A percentile compares a stretch with the other conserved stretches of the same genome.
phyloP scores from a whole-genome alignment of 1,139 yeast genomes.

The Oligophagozyma castellii region DNA sequence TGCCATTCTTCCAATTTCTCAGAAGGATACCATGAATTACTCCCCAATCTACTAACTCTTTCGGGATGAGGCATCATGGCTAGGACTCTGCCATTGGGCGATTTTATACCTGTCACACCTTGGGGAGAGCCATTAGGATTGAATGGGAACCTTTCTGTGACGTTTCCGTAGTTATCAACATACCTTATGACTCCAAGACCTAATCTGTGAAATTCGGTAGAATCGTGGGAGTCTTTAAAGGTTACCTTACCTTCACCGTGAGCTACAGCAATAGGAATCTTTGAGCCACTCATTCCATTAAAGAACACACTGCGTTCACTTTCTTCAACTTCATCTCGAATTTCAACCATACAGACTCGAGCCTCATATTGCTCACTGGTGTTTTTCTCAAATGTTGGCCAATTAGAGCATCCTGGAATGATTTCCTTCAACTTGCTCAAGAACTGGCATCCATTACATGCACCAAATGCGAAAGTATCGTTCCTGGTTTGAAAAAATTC shows the following conservation, averaged over 20 bases:
- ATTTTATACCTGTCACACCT: conserved; percentile 86
- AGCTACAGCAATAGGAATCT: conserved; percentile 92
- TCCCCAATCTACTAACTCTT: conserved; percentile 75
- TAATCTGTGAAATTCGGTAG: conserved; percentile 36
- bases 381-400: conserved; percentile 96
- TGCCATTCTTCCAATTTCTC: conserved; percentile 51
- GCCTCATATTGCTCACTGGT: conserved; percentile 93
- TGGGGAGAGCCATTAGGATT: conserved; percentile 94
- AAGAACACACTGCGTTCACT: conserved; percentile 56
- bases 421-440: conserved; percentile 74
- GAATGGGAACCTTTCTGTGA: conserved; percentile 74
- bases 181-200: conserved; percentile 56
- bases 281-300: conserved; percentile 82
- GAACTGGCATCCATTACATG: conserved; percentile 98
- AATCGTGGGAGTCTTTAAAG: conserved; percentile 34
- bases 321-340: conserved; percentile 38
- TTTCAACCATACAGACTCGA: conserved; percentile 82
- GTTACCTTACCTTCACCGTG: conserved; percentile 97
- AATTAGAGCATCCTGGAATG: conserved; percentile 88
- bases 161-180: conserved; percentile 81
- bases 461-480: conserved; percentile 97
- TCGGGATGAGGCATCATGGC: conserved; percentile 99
- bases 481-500: conserved; percentile 72
- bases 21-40: conserved; percentile 83
- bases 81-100: conserved; percentile 85